These are phyloP conservation scores for Fomes fomentarius DNA, from an alignment of 1,284 basidiomycete genomes.

Conservation along the genomic window DNA sequence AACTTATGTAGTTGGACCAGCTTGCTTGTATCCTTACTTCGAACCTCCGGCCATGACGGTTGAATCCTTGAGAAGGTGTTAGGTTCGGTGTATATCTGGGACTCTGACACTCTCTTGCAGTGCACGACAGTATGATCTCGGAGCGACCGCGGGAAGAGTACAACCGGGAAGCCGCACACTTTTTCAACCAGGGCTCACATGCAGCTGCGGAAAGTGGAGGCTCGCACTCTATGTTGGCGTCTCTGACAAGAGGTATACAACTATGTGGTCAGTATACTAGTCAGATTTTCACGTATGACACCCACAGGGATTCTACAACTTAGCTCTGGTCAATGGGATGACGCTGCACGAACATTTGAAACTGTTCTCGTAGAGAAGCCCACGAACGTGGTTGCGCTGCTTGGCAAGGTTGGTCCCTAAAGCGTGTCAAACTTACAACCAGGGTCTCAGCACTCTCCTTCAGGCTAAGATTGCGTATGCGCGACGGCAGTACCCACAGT, in stretches of 20 bases:
- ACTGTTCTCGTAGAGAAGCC: slow-evolving; percentile 79
- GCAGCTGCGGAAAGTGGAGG: slow-evolving; percentile 55
- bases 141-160: slow-evolving; percentile 73
- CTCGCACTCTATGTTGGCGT: slow-evolving; percentile 51
- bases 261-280: no score
- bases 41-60: no score
- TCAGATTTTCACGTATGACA: neutral
- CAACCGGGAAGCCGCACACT: slow-evolving; percentile 68
- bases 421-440: neutral
- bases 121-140: slow-evolving; percentile 63
- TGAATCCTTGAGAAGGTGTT: no score
- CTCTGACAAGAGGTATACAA: slow-evolving; percentile 72
- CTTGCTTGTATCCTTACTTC: no score
- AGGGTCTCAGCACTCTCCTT: neutral
- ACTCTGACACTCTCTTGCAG: neutral
- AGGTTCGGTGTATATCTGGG: neutral
- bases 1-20: no score
- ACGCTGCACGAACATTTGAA: slow-evolving; percentile 81
- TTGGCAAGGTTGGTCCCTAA: slow-evolving; percentile 64
- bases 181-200: slow-evolving; percentile 68
- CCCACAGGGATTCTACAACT: slow-evolving; percentile 76
- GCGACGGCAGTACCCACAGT: slow-evolving; percentile 73
- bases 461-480: slow-evolving; percentile 86
- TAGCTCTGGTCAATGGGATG: slow-evolving; percentile 78
- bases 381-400: slow-evolving; percentile 79